Conservation (phyloP, 2,329 filamentous ascomycete species). For the Phoma sp. region DNA sequence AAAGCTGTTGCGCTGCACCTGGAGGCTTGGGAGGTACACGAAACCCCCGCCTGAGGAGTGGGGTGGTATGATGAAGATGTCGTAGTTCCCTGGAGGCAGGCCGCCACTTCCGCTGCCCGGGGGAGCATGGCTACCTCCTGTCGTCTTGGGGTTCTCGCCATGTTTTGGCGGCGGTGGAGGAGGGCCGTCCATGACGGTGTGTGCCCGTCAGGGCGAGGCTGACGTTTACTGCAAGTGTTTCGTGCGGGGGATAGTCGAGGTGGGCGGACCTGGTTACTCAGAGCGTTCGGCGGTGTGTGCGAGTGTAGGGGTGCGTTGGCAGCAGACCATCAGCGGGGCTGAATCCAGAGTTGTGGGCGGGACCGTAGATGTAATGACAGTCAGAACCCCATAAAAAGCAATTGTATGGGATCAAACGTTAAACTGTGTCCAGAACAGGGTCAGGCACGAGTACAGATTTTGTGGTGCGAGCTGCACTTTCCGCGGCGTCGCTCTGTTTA, state of each 20-base stretch:
- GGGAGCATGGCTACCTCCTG: constrained; percentile 39
- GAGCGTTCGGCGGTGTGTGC: constrained; percentile 18
- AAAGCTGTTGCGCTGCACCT: constrained; percentile 88
- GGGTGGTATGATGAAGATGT: constrained; percentile 95
- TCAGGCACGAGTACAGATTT: constrained; percentile 16
- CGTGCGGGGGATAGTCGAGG: constrained; percentile 7
- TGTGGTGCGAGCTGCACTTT: constrained; percentile 17
- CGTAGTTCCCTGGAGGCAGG: constrained; percentile 88
- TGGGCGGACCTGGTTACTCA: constrained; percentile 6
- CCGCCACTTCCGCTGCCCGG: constrained; percentile 58
- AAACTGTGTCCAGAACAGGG: constrained; percentile 4
- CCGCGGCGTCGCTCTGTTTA: constrained; percentile 16
- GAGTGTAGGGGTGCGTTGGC: constrained; percentile 28
- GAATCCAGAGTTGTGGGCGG: background rate
- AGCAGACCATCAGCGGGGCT: constrained; percentile 35
- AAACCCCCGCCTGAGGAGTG: constrained; percentile 90
- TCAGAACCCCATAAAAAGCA: constrained; percentile 21
- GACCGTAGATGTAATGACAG: constrained; percentile 11
- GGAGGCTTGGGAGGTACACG: constrained; percentile 89
- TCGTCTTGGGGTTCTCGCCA: constrained; percentile 75
- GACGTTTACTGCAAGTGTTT: constrained; percentile 21
- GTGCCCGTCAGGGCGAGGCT: constrained; percentile 36
- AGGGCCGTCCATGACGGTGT: constrained; percentile 52
- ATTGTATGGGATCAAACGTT: constrained; percentile 5
- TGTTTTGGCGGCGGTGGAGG: constrained; percentile 87